Evolutionary conservation across 2,329 filamentous ascomycete species (phyloP).

Genomic region (Dactylellina sp.): DNA sequence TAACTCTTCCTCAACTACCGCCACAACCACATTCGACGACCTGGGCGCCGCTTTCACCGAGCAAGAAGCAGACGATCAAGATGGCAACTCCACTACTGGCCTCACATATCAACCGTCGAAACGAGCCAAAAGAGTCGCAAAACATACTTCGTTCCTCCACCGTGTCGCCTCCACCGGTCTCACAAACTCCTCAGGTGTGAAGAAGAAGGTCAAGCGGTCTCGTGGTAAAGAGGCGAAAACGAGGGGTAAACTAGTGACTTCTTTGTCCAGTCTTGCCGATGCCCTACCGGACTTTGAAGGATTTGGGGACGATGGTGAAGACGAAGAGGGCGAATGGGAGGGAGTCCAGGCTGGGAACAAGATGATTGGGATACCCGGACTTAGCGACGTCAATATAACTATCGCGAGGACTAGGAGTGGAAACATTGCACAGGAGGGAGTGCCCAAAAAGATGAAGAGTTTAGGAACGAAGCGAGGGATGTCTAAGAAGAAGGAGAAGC

Average conservation of each 20-base stretch:
- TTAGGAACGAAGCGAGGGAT: constrained; percentile 51
- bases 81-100: neutral
- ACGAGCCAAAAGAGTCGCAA: constrained; percentile 43
- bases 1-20: constrained; percentile 10
- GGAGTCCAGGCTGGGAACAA: constrained; percentile 38
- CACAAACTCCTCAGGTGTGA: constrained; percentile 42
- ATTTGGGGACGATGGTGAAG: constrained; percentile 26
- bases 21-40: constrained; percentile 38
- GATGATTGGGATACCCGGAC: constrained; percentile 48
- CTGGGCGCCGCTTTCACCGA: constrained; percentile 36
- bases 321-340: constrained; percentile 7
- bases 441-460: constrained; percentile 54
- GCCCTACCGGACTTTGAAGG: constrained; percentile 52
- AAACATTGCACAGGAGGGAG: constrained; percentile 39
- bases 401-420: constrained; percentile 45
- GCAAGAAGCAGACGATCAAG: neutral
- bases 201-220: constrained; percentile 44
- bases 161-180: constrained; percentile 44
- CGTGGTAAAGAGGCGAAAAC: constrained; percentile 48
- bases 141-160: constrained; percentile 50
- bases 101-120: constrained; percentile 46
- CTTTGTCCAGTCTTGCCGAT: constrained; percentile 50
- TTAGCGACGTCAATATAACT: constrained; percentile 44
- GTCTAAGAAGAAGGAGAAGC: constrained; percentile 48
- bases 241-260: constrained; percentile 45